Conservation (phyloP, 768 basidiomycete species). For the Suillus occidentalis region DNA sequence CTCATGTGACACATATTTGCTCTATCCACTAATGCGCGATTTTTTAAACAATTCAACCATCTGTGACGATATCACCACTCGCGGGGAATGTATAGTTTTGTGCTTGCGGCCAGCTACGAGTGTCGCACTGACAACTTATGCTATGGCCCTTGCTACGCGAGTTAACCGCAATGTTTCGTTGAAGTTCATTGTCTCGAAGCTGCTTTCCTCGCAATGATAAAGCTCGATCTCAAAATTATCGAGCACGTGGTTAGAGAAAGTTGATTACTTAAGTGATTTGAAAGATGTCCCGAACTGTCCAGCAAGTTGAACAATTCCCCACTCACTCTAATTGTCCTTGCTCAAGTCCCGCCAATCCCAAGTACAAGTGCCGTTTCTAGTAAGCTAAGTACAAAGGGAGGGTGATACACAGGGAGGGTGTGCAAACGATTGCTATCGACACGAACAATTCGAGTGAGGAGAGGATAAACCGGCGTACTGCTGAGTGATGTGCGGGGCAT, state of each 20-base stretch:
- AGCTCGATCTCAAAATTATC: constrained; percentile 12
- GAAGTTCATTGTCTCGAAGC: constrained; percentile 23
- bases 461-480: too few relatives aligned
- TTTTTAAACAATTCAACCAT: neutral
- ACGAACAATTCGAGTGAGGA: too few relatives aligned
- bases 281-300: too few relatives aligned
- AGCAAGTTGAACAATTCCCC: too few relatives aligned
- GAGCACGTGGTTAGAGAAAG: constrained; percentile 18
- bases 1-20: neutral
- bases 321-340: too few relatives aligned
- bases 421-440: too few relatives aligned
- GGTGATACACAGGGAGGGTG: too few relatives aligned
- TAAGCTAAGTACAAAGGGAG: too few relatives aligned
- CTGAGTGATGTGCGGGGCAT: too few relatives aligned
- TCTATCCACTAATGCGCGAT: neutral
- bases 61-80: neutral
- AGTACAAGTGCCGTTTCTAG: too few relatives aligned
- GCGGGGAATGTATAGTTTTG: neutral
- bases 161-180: neutral
- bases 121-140: neutral
- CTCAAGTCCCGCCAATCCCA: too few relatives aligned
- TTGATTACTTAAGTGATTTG: neutral
- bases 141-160: neutral
- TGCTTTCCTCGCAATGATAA: neutral
- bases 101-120: neutral